Conservation (phyloP, 768 basidiomycete genomes). For the Tricholoma hemisulphureum region DNA sequence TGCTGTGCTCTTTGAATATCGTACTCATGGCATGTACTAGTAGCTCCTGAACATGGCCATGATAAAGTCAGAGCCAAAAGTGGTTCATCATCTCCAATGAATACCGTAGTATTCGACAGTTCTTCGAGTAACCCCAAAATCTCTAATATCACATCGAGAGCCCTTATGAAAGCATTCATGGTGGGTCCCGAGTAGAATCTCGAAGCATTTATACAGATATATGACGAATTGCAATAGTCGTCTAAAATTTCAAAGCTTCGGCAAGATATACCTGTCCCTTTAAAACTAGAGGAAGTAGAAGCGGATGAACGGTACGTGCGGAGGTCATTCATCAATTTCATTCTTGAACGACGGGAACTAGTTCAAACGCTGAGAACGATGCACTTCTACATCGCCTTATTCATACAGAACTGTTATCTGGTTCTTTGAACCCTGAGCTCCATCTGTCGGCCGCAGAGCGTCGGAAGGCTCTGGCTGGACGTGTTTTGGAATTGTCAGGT, state of each 20-base stretch:
- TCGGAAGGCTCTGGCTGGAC: slow-evolving; percentile 73
- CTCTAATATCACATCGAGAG: slow-evolving; percentile 31
- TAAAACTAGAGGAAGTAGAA: slow-evolving; percentile 23
- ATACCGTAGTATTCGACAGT: slow-evolving; percentile 61
- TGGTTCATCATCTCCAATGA: slow-evolving; percentile 30
- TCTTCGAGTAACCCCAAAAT: background rate
- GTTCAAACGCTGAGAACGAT: slow-evolving; percentile 77
- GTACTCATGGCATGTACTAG: background rate
- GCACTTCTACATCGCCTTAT: slow-evolving; percentile 74
- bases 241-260: slow-evolving; percentile 71
- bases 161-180: slow-evolving; percentile 72
- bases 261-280: slow-evolving; percentile 26
- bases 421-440: slow-evolving; percentile 62
- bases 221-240: slow-evolving; percentile 46
- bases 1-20: background rate
- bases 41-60: slow-evolving; percentile 46
- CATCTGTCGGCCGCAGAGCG: slow-evolving; percentile 64
- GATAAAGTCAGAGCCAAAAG: slow-evolving; percentile 40
- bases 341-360: slow-evolving; percentile 27
- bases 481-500: slow-evolving; percentile 71
- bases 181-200: slow-evolving; percentile 38
- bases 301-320: slow-evolving; percentile 49
- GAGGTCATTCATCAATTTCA: background rate
- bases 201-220: background rate
- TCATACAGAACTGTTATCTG: slow-evolving; percentile 77